Conservation (phyloP, 2,329 filamentous ascomycete species). For the Acephala macrosclerotiorum region DNA sequence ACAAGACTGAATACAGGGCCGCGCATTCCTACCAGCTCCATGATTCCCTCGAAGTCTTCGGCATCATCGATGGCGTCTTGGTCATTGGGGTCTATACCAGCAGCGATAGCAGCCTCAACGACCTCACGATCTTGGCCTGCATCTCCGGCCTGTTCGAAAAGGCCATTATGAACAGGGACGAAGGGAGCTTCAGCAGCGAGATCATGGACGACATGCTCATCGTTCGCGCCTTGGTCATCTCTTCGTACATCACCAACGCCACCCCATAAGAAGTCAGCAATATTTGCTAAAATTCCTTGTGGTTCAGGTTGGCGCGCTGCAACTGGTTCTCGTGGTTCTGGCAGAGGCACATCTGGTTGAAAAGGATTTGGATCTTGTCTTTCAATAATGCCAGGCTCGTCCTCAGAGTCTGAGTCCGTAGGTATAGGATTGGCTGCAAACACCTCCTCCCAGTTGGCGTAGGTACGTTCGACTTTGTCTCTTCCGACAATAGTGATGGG, state of each 20-base stretch:
- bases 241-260: constrained; percentile 54
- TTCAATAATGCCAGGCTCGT: constrained; percentile 20
- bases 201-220: constrained; percentile 66
- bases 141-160: constrained; percentile 37
- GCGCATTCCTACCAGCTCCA: constrained; percentile 96
- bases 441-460: constrained; percentile 32
- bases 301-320: constrained; percentile 35
- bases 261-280: constrained; percentile 70
- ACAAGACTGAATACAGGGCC: constrained; percentile 88
- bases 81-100: constrained; percentile 78
- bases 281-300: constrained; percentile 49
- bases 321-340: constrained; percentile 27
- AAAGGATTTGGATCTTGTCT: constrained; percentile 27
- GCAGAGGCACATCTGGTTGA: constrained; percentile 29
- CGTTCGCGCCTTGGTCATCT: constrained; percentile 56
- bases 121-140: constrained; percentile 61
- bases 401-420: constrained; percentile 30
- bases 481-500: constrained; percentile 29
- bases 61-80: constrained; percentile 81
- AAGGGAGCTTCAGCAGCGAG: constrained; percentile 67
- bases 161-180: constrained; percentile 51
- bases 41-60: constrained; percentile 94
- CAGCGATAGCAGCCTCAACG: constrained; percentile 69
- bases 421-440: constrained; percentile 36
- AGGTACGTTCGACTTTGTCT: constrained; percentile 32